A percentile compares a stretch with the other conserved stretches of the same genome.
These are phyloP conservation scores for Talaromyces sp. DNA, from an alignment of 2,329 filamentous ascomycete genomes.

Conservation along the genomic window DNA sequence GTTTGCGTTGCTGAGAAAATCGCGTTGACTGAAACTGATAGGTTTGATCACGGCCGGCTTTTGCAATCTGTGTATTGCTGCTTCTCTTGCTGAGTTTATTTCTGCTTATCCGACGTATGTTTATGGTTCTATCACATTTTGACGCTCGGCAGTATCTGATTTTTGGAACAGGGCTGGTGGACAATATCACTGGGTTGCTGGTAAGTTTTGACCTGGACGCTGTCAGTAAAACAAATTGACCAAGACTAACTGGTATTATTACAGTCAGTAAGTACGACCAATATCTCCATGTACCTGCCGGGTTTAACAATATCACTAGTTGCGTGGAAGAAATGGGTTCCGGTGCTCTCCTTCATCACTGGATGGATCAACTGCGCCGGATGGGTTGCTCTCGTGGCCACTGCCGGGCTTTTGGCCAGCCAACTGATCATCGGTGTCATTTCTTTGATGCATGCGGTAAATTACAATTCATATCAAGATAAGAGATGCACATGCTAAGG, in stretches of 20 bases:
- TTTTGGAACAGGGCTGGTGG: slow-evolving; percentile 45
- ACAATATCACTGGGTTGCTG: slow-evolving; percentile 69
- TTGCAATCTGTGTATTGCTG: slow-evolving; percentile 66
- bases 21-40: slow-evolving; percentile 12
- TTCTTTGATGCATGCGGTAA: slow-evolving; percentile 52
- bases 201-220: slow-evolving; percentile 20
- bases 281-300: too few species aligned
- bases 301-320: slow-evolving; percentile 27
- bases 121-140: neutral
- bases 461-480: neutral
- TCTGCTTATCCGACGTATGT: slow-evolving; percentile 56
- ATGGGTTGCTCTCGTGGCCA: slow-evolving; percentile 63
- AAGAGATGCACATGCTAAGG: neutral
- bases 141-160: neutral
- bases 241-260: slow-evolving; percentile 3
- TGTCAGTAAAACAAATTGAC: neutral
- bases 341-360: slow-evolving; percentile 63
- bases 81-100: slow-evolving; percentile 67
- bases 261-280: slow-evolving; percentile 36
- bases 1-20: neutral
- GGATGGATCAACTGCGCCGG: slow-evolving; percentile 68
- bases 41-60: slow-evolving; percentile 55
- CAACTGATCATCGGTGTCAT: slow-evolving; percentile 64
- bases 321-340: slow-evolving; percentile 56
- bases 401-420: slow-evolving; percentile 63